phyloP scores from a whole-genome alignment of 2,329 filamentous ascomycete species.

The Stemphylium vesicarium region DNA sequence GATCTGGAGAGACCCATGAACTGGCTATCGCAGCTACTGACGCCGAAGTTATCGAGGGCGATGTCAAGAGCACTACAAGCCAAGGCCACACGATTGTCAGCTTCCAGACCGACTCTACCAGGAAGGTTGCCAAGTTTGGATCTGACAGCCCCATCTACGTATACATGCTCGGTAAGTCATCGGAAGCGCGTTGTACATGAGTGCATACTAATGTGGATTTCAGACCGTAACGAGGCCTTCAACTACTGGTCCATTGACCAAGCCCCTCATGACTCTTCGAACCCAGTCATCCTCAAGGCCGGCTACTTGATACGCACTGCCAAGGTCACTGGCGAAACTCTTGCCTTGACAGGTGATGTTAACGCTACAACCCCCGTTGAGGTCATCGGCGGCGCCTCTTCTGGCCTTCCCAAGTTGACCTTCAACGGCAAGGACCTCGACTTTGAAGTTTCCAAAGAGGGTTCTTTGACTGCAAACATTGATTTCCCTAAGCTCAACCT shows the following conservation, averaged over 20 bases:
- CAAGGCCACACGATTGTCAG: constrained; percentile 57
- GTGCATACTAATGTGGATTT: constrained; percentile 4
- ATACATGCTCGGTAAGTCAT: constrained; percentile 61
- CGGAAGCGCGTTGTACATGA: constrained; percentile 12
- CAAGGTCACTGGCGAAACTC: constrained; percentile 59
- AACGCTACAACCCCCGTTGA: constrained; percentile 73
- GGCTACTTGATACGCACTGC: constrained; percentile 70
- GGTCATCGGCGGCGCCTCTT: constrained; percentile 67
- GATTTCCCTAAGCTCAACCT: constrained; percentile 60
- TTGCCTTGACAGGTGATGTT: constrained; percentile 73
- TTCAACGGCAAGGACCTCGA: constrained; percentile 63
- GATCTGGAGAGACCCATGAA: constrained; percentile 67
- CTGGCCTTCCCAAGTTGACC: constrained; percentile 59
- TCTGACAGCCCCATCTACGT: constrained; percentile 55
- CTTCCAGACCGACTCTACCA: constrained; percentile 63
- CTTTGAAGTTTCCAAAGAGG: constrained; percentile 51
- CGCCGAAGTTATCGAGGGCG: constrained; percentile 51
- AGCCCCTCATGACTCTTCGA: constrained; percentile 37
- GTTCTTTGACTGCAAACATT: constrained; percentile 60
- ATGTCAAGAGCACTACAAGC: constrained; percentile 45
- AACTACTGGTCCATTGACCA: constrained; percentile 70
- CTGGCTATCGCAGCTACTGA: constrained; percentile 56
- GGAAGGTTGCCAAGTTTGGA: constrained; percentile 59
- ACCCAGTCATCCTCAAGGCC: constrained; percentile 64
- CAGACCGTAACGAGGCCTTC: constrained; percentile 70